Evolutionary conservation across 164 flowering plant genomes (phyloP).

Genomic region (Macadamia tetraphylla): DNA sequence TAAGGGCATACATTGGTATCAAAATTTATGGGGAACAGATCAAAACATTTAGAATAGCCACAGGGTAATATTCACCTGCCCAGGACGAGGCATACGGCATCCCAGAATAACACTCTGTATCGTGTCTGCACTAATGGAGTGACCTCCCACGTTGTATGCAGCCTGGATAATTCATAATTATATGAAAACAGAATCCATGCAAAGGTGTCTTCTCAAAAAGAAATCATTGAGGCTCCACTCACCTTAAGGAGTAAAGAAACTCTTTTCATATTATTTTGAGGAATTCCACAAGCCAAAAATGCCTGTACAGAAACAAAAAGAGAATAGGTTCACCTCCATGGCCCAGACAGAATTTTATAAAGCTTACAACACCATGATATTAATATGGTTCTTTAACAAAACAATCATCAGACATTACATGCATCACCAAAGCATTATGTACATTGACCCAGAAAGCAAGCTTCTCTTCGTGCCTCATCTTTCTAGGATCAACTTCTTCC

Average conservation of each 20-base stretch:
- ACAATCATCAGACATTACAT: constrained; percentile 43
- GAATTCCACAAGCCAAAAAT: constrained; percentile 82
- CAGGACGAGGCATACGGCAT: constrained; percentile 81
- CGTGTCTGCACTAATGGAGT: constrained; percentile 67
- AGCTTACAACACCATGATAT: background rate
- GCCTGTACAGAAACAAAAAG: constrained; percentile 40
- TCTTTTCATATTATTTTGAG: constrained; percentile 72
- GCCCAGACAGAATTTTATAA: background rate
- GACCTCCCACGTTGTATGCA: constrained; percentile 90
- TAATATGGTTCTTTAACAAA: background rate
- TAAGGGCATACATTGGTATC: background rate
- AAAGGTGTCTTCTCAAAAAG: background rate
- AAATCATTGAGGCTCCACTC: constrained; percentile 1
- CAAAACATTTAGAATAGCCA: background rate
- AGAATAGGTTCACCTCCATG: background rate
- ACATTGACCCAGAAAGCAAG: constrained; percentile 95
- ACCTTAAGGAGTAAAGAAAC: constrained; percentile 73
- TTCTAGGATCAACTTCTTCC: constrained; percentile 69
- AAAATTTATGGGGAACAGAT: background rate
- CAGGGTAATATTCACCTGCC: constrained; percentile 44
- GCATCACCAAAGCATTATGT: constrained; percentile 97
- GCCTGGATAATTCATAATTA: constrained; percentile 45
- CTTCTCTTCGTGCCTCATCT: constrained; percentile 79
- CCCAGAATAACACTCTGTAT: constrained; percentile 82
- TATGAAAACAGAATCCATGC: constrained; percentile 10